Evolutionary conservation across 2,329 filamentous ascomycete species (phyloP), one percentile per base, ranked within the genome.

Genomic region (Amesomyces nigricolor): DNA sequence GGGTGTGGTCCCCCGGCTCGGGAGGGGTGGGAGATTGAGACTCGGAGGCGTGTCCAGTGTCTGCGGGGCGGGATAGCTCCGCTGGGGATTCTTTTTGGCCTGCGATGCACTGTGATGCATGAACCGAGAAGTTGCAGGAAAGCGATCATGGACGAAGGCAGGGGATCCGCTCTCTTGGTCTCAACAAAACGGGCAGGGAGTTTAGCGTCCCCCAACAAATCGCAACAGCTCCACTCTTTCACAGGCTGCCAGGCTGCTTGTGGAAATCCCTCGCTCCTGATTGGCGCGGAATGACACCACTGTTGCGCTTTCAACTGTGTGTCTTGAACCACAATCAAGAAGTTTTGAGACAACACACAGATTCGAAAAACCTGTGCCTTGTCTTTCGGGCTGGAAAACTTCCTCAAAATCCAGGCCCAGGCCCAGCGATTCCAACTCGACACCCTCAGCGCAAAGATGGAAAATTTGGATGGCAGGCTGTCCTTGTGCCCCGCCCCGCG

Each of bases 131-230:
- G 6, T 42, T 42, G 49, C 49, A 52, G 30, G 30, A 17, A 29
- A 35, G 11, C 32, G 32, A 35, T 35, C 11, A 13, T 11, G 8
- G 9, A 35, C 3, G 32, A 35, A 35, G 32, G 10, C 37, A 40
- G 19, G 19, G 37, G 47, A n/a, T 19, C 13, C 38, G 7, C 14
- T 10, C 26, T 11, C 47, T 38, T 22, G n/a, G 17, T 5, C 56
- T 52, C 52, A 55, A 58, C 52, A 58, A 58, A 58, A 58, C n/a
- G 5, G 40, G 22, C 51, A 47, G 17, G 43, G 7, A 4, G 26
- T 26, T 43, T 55, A 55, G 56, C 52, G 39, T 53, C 32, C 51
- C 56, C 54, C 54, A 56, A 56, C 56, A 58, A 49, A 55, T 53
- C 37, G 32, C 9, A 6, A 2, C 2, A 4, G 10, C 39, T 30